Evolutionary conservation across 352 stramenopile species (phyloP).

Genomic region (Saprolegnia parasitica): DNA sequence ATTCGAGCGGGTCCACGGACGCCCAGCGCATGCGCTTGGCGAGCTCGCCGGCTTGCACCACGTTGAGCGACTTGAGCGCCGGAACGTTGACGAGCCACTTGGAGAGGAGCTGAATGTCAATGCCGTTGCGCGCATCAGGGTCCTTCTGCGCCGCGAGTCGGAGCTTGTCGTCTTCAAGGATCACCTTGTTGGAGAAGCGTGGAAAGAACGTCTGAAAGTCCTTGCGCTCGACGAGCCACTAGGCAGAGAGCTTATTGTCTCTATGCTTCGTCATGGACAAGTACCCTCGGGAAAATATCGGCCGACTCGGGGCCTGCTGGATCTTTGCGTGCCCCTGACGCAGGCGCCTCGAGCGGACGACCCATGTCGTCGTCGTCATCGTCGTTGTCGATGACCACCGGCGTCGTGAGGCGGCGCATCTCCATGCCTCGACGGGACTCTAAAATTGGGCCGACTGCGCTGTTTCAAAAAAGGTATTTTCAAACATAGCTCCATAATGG

Average conservation of each 20-base stretch:
- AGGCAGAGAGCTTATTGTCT: slow-evolving; percentile 48
- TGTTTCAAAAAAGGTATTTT: too few species aligned
- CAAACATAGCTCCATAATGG: too few species aligned
- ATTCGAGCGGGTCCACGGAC: slow-evolving; percentile 45
- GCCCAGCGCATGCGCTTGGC: slow-evolving; percentile 57
- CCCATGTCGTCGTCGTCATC: not conserved
- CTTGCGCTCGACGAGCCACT: slow-evolving; percentile 69
- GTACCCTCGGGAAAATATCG: slow-evolving; percentile 4
- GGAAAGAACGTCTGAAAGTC: slow-evolving; percentile 74
- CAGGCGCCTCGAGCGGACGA: not conserved
- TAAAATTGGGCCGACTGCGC: too few species aligned
- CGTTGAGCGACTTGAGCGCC: slow-evolving; percentile 58
- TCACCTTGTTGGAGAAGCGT: slow-evolving; percentile 50
- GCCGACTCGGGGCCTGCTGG: not conserved
- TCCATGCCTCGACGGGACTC: not conserved
- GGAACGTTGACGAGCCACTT: slow-evolving; percentile 75
- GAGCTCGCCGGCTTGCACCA: slow-evolving; percentile 64
- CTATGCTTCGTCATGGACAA: slow-evolving; percentile 23
- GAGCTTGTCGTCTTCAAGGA: slow-evolving; percentile 64
- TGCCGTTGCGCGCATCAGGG: slow-evolving; percentile 56
- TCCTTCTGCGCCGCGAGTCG: slow-evolving; percentile 58
- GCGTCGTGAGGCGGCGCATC: not conserved
- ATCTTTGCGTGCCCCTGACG: not conserved
- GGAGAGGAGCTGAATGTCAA: slow-evolving; percentile 64
- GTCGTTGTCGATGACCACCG: not conserved